Evolutionary conservation across 371 early-diverging fungal genomes (phyloP), one percentile per base, ranked within the genome.

Genomic region (Mortierella sp.): DNA sequence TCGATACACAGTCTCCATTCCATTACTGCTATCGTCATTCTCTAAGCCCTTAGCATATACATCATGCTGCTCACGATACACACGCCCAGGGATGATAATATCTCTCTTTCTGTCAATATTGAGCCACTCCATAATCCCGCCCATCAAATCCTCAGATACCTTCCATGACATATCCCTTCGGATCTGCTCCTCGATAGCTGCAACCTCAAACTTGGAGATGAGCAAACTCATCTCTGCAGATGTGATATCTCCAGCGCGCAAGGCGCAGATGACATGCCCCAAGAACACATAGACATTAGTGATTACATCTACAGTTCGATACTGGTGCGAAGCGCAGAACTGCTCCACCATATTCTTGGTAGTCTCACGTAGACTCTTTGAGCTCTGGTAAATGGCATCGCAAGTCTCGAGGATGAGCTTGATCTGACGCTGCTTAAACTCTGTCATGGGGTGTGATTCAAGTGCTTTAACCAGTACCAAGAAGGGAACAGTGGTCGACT

Each of bases 401-500:
- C 85, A 85, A 22, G 83, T 83, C 42, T 83, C 78, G 23, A 85
- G 73, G 35, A 85, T 76, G 40, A 83, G 62, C 47, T 70, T 64
- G 53, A 82, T 64, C 63, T 83, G 84, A 9, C 66, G 64, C 65
- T 72, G 71, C 17, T 62, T 72, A 58, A 76, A 80, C 19, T 85
- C 82, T 3, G 83, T 75, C 74, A 73, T 73, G 19, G 73, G 74
- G 47, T 68, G 51, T 1, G 84, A 60, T 28, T 69, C 68, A 15
- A 85, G 62, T 10, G 82, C 70, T 59, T 72, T 83, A 26, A 66
- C 66, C 35, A 85, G 42, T 13, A 85, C 73, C 9, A 85, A 55
- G 72, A 81, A 85, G 5, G 85, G 85, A 4, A 85, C 75, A 0
- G 83, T 83, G 3, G 82, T 83, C 15, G 74, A 53, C 75, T 85